Conservation (phyloP, 768 basidiomycete species). For the Coprinellus aureogranulatus region DNA sequence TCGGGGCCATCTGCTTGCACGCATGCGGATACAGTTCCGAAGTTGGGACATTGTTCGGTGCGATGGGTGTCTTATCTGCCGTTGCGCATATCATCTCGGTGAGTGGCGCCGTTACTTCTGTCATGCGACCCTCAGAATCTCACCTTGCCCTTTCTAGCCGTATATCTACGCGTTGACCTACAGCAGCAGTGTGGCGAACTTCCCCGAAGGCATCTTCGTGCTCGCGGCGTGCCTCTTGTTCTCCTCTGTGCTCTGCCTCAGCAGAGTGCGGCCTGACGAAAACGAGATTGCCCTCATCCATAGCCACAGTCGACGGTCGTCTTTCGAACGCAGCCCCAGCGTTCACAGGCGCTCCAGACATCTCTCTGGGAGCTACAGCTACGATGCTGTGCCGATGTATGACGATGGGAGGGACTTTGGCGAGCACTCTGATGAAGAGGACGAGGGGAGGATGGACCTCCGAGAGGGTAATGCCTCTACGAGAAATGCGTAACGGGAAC, state of each 20-base stretch:
- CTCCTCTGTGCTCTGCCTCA: conserved; percentile 46
- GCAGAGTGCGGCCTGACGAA: conserved; percentile 29
- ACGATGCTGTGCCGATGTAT: conserved; percentile 2
- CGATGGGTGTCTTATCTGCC: conserved; percentile 66
- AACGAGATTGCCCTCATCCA: conserved; percentile 19
- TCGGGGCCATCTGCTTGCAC: conserved; percentile 67
- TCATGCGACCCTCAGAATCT: neutral
- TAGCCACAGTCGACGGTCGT: neutral
- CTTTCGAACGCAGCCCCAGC: neutral
- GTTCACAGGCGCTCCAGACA: neutral
- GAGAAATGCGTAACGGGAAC: too few species aligned
- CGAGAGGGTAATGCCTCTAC: too few species aligned
- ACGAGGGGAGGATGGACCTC: neutral
- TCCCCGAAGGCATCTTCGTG: conserved; percentile 68
- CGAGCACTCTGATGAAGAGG: neutral
- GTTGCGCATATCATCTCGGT: conserved; percentile 62
- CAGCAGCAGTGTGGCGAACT: conserved; percentile 57
- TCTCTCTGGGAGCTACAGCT: conserved; percentile 2
- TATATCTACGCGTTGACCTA: conserved; percentile 68
- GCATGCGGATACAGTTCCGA: conserved; percentile 44
- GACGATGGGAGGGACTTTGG: neutral
- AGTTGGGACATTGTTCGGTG: conserved; percentile 67
- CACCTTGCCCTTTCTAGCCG: conserved; percentile 43
- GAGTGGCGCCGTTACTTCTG: too few species aligned
- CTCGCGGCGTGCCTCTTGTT: conserved; percentile 56